phyloP scores from a whole-genome alignment of 192 early-diverging fungal species.

The Phlyctochytrium arcticum region DNA sequence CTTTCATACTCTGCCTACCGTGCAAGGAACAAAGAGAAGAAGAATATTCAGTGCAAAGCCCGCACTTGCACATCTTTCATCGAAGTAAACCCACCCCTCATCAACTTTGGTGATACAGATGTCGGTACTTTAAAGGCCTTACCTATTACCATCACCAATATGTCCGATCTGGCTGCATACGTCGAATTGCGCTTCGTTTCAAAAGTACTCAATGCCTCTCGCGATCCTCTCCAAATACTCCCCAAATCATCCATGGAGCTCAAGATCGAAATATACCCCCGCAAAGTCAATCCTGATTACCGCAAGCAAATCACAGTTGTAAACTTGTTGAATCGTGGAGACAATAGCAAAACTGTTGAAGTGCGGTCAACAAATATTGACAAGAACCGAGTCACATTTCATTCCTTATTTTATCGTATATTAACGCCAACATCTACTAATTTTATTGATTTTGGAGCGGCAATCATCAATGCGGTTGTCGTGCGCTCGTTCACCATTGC shows the following conservation, averaged over 20 bases:
- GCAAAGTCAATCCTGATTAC: slow-evolving; percentile 97
- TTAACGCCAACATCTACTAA: slow-evolving; percentile 82
- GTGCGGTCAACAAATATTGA: slow-evolving; percentile 93
- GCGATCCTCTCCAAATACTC: slow-evolving; percentile 70
- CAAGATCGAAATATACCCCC: slow-evolving; percentile 92
- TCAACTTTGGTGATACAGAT: slow-evolving; percentile 96
- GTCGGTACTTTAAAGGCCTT: slow-evolving; percentile 88
- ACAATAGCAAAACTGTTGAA: slow-evolving; percentile 87
- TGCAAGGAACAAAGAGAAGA: slow-evolving; percentile 54
- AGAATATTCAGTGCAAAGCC: slow-evolving; percentile 85
- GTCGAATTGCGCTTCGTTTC: slow-evolving; percentile 87
- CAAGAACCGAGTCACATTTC: slow-evolving; percentile 93
- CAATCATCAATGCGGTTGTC: slow-evolving; percentile 75
- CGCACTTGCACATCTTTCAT: slow-evolving; percentile 91
- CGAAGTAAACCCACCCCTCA: slow-evolving; percentile 71
- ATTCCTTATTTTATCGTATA: slow-evolving; percentile 92
- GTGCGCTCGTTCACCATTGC: slow-evolving; percentile 78
- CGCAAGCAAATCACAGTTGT: slow-evolving; percentile 93
- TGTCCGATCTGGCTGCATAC: slow-evolving; percentile 77
- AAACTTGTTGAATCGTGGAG: slow-evolving; percentile 81
- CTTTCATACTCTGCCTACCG: slow-evolving; percentile 34
- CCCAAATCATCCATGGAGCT: slow-evolving; percentile 72
- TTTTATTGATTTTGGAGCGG: slow-evolving; percentile 91
- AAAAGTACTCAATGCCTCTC: slow-evolving; percentile 82
- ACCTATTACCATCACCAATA: slow-evolving; percentile 75